A percentile compares a stretch with the other conserved stretches of the same genome.
phyloP scores from a whole-genome alignment of 2,329 filamentous ascomycete genomes.

The Lecanosticta acicola region DNA sequence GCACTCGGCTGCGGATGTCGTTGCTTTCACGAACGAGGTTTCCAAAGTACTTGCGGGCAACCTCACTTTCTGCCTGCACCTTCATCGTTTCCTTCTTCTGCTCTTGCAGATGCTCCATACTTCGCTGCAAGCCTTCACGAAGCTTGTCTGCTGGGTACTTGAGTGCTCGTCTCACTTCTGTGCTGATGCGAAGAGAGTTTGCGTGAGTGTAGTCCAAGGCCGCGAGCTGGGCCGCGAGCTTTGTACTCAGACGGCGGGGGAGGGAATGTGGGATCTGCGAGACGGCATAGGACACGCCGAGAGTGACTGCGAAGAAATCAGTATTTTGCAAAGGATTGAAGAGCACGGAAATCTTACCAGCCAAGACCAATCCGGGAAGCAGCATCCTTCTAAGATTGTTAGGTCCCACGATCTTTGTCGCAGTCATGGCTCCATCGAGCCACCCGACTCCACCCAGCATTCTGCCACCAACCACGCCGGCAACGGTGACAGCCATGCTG shows the following conservation, averaged over 20 bases:
- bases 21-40: conserved; percentile 66
- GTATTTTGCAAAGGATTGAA: conserved; percentile 14
- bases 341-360: conserved; percentile 54
- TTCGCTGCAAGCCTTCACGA: conserved; percentile 73
- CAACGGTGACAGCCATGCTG: conserved; percentile 88
- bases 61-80: conserved; percentile 74
- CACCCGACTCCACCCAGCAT: conserved; percentile 79
- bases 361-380: conserved; percentile 70
- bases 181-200: conserved; percentile 78
- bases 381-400: conserved; percentile 76
- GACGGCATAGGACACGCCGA: conserved; percentile 74
- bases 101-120: conserved; percentile 72
- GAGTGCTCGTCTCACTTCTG: conserved; percentile 81
- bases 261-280: conserved; percentile 84
- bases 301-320: conserved; percentile 54
- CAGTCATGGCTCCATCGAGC: conserved; percentile 80
- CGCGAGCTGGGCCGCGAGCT: conserved; percentile 73
- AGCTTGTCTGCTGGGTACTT: conserved; percentile 83
- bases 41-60: conserved; percentile 82
- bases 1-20: conserved; percentile 46
- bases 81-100: conserved; percentile 80
- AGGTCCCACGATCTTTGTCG: conserved; percentile 71
- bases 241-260: conserved; percentile 75
- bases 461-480: conserved; percentile 75
- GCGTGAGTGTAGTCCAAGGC: conserved; percentile 87